A percentile compares a stretch with the other conserved stretches of the same genome.
Evolutionary conservation across 2,329 filamentous ascomycete species (phyloP).

Genomic region (Emericellopsis cladophorae): DNA sequence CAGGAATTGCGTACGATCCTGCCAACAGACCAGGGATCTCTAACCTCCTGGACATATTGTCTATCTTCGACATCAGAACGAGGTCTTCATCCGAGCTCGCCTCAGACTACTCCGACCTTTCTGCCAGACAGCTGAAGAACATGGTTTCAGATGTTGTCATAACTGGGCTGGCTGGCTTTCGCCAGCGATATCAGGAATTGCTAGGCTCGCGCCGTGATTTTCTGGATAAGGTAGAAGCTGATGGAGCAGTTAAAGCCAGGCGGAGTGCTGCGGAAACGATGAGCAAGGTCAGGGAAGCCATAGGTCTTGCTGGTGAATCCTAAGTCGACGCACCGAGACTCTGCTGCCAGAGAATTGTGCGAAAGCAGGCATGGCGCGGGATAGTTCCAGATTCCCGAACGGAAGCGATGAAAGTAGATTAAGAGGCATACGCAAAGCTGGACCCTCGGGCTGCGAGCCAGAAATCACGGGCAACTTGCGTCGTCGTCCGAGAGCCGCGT

Average conservation of each 20-base stretch:
- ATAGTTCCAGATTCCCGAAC: not conserved
- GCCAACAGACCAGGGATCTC: conserved; percentile 63
- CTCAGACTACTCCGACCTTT: conserved; percentile 20
- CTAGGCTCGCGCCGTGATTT: conserved; percentile 32
- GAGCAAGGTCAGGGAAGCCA: conserved; percentile 33
- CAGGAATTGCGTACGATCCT: conserved; percentile 61
- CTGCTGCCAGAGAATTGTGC: not conserved
- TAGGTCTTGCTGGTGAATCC: conserved; percentile 20
- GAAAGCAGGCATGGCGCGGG: not conserved
- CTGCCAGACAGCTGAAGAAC: conserved; percentile 28
- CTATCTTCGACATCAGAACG: conserved; percentile 43
- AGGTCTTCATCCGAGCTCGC: conserved; percentile 28
- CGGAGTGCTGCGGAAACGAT: conserved; percentile 48
- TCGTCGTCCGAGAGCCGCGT: conserved; percentile 51
- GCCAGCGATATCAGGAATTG: conserved; percentile 41
- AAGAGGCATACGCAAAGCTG: conserved; percentile 49
- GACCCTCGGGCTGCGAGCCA: conserved; percentile 55
- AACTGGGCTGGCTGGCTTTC: conserved; percentile 36
- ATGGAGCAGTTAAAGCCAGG: conserved; percentile 49
- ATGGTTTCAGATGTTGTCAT: conserved; percentile 47
- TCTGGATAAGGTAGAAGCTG: conserved; percentile 42
- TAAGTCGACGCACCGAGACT: conserved; percentile 14
- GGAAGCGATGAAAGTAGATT: conserved; percentile 2
- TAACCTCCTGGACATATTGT: conserved; percentile 74
- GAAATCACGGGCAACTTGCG: conserved; percentile 57